A percentile compares a stretch with the other conserved stretches of the same genome.
These are phyloP conservation scores for Saccharomycopsis oosterbeekiorum DNA, from an alignment of 805 yeast species.

Conservation along the genomic window DNA sequence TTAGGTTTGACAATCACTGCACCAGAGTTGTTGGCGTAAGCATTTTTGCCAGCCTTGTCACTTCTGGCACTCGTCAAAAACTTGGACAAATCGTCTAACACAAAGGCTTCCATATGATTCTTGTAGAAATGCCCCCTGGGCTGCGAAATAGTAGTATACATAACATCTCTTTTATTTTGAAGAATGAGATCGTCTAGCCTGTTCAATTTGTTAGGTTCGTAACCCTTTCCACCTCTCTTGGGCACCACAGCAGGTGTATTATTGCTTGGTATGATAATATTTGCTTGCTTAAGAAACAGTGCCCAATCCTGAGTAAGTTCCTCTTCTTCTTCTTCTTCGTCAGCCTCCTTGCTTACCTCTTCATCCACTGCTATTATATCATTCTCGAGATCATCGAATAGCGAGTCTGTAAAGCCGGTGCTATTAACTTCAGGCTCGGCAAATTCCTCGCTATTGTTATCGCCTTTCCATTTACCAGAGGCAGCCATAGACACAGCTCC, in stretches of 20 bases:
- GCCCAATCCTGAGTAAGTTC: conserved; percentile 15
- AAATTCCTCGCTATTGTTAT: too few species aligned
- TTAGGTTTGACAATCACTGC: conserved; percentile 33
- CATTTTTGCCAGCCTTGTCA: too few species aligned
- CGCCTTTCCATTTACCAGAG: too few species aligned
- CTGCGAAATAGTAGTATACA: conserved; percentile 13
- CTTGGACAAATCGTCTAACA: conserved; percentile 24
- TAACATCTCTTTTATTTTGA: conserved; percentile 10
- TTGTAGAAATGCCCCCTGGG: conserved; percentile 24
- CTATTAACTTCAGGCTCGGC: too few species aligned
- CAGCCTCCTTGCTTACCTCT: background rate
- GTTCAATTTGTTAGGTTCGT: conserved; percentile 13
- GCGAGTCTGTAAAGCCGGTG: background rate
- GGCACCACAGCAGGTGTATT: conserved; percentile 11
- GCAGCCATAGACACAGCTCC: too few species aligned
- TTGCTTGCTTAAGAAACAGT: conserved; percentile 1
- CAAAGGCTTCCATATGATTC: conserved; percentile 37
- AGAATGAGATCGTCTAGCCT: conserved; percentile 10
- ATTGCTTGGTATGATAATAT: background rate
- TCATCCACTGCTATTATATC: background rate
- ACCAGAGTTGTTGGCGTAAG: too few species aligned
- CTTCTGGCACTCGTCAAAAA: background rate
- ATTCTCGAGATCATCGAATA: background rate
- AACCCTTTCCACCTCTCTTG: conserved; percentile 17
- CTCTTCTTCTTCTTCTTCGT: conserved; percentile 10